These are phyloP conservation scores for Botryosphaeria agaves DNA, from an alignment of 2,329 filamentous ascomycete species.

Conservation along the genomic window DNA sequence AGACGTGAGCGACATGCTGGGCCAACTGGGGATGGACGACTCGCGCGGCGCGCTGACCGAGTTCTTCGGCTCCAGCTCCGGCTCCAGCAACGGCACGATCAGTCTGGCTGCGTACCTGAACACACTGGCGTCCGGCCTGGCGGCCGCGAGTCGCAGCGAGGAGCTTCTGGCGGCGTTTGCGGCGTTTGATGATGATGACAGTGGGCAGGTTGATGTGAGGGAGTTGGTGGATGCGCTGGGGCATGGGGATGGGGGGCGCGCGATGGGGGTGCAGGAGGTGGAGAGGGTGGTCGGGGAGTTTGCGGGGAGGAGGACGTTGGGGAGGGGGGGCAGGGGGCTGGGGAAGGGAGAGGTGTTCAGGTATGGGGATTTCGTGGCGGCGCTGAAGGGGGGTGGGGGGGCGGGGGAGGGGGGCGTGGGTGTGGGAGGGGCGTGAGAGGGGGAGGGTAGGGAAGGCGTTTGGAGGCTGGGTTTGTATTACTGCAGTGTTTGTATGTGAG, in stretches of 20 bases:
- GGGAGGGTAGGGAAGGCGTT: no score
- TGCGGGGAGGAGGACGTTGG: conserved; percentile 68
- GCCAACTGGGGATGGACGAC: conserved; percentile 66
- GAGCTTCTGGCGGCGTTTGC: conserved; percentile 84
- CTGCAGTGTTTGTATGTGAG: no score
- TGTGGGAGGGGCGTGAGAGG: neutral
- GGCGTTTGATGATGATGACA: conserved; percentile 91
- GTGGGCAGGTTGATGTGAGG: conserved; percentile 71
- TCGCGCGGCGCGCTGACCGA: conserved; percentile 51
- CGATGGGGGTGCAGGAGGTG: conserved; percentile 55
- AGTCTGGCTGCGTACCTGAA: conserved; percentile 77
- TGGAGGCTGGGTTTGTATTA: no score
- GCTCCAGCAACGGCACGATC: conserved; percentile 39
- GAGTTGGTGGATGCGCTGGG: conserved; percentile 73
- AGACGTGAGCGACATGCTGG: conserved; percentile 75
- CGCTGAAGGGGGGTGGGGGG: conserved; percentile 20
- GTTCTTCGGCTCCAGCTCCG: conserved; percentile 58
- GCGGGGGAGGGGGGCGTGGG: conserved; percentile 1
- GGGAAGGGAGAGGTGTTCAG: conserved; percentile 73
- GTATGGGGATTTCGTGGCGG: conserved; percentile 77
- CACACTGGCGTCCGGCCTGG: conserved; percentile 56
- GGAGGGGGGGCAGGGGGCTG: conserved; percentile 34
- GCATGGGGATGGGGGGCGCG: conserved; percentile 50
- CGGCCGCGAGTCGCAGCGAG: conserved; percentile 54
- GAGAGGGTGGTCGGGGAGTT: conserved; percentile 81